Evolutionary conservation across 2,329 filamentous ascomycete genomes (phyloP).

Genomic region (Colletotrichum godetiae): DNA sequence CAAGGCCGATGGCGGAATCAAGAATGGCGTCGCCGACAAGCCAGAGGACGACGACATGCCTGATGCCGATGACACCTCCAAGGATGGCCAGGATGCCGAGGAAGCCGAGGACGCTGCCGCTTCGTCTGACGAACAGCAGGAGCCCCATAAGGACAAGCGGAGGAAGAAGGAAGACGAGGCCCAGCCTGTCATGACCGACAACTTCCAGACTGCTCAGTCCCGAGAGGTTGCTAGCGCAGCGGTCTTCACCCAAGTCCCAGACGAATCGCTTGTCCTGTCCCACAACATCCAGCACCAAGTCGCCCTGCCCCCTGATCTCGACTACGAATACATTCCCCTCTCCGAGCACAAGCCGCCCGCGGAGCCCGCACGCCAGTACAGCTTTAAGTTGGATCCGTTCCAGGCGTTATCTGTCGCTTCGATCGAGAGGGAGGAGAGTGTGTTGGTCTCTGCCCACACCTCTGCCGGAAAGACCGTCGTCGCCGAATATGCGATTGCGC

Average conservation of each 20-base stretch:
- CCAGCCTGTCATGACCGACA: conserved; percentile 88
- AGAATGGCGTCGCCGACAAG: conserved; percentile 53
- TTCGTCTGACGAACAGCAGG: conserved; percentile 47
- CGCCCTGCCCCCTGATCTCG: conserved; percentile 89
- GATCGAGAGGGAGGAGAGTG: conserved; percentile 95
- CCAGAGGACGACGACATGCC: conserved; percentile 54
- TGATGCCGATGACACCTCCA: conserved; percentile 55
- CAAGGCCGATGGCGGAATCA: conserved; percentile 83
- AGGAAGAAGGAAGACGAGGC: conserved; percentile 69
- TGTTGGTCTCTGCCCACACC: conserved; percentile 96
- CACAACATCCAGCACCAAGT: conserved; percentile 99
- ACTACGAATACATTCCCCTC: conserved; percentile 95
- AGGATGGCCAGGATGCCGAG: conserved; percentile 46
- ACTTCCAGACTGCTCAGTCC: conserved; percentile 94
- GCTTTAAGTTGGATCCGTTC: conserved; percentile 96
- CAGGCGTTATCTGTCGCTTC: conserved; percentile 94
- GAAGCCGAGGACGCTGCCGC: conserved; percentile 43
- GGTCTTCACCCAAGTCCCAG: conserved; percentile 71
- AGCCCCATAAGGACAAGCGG: conserved; percentile 63
- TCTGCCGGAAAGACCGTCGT: conserved; percentile 98
- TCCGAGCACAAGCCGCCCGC: conserved; percentile 92
- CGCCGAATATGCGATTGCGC: conserved; percentile 97
- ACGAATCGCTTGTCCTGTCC: conserved; percentile 82
- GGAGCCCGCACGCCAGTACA: conserved; percentile 84
- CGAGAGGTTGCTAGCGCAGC: conserved; percentile 86